These are phyloP conservation scores for Trametes villosa DNA, from an alignment of 768 basidiomycete species.

Conservation along the genomic window DNA sequence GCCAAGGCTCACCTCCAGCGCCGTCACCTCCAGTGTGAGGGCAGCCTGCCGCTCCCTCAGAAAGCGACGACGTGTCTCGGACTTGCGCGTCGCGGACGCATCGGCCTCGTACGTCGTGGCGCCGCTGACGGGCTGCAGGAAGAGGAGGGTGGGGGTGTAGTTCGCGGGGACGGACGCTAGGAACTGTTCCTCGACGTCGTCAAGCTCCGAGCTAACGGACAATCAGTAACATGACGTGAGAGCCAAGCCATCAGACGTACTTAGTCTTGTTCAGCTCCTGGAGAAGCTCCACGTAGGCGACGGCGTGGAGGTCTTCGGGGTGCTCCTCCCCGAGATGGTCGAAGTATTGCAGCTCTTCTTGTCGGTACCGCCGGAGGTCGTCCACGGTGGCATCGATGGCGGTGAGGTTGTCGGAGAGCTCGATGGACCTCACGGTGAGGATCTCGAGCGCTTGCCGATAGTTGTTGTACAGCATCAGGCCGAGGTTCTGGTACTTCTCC, in stretches of 20 bases:
- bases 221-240: not conserved
- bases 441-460: conserved; percentile 37
- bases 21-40: not conserved
- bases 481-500: conserved; percentile 39
- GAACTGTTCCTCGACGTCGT: not conserved
- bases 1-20: conserved; percentile 22
- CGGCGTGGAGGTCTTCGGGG: conserved; percentile 32
- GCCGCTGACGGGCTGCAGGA: not conserved
- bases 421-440: conserved; percentile 24
- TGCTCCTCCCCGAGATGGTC: conserved; percentile 31
- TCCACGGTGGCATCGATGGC: conserved; percentile 19
- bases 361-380: conserved; percentile 29
- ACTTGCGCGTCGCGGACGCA: conserved; percentile 25
- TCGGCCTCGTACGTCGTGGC: conserved; percentile 11
- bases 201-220: conserved; percentile 5
- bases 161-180: conserved; percentile 3
- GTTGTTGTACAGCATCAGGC: conserved; percentile 33
- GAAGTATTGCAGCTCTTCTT: conserved; percentile 35
- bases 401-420: conserved; percentile 20
- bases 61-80: conserved; percentile 32
- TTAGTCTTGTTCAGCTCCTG: conserved; percentile 22
- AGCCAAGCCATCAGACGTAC: conserved; percentile 3
- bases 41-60: conserved; percentile 29
- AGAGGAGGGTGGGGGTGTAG: not conserved
- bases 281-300: conserved; percentile 40